Conservation (phyloP, 495 filamentous ascomycete species). For the Hyaloscypha finlandica region DNA sequence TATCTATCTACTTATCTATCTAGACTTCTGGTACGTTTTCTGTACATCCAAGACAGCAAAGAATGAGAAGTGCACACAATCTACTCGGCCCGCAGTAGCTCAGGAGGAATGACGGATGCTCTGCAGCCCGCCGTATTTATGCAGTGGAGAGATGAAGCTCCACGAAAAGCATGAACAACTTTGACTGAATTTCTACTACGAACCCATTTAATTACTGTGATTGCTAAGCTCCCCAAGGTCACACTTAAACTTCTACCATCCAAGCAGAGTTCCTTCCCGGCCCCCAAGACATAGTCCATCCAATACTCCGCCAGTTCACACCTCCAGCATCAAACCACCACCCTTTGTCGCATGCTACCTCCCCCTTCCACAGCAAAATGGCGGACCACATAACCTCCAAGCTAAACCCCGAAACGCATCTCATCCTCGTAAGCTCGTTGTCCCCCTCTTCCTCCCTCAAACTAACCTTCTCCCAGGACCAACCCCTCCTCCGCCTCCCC, state of each 20-base stretch:
- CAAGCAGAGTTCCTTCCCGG: not conserved
- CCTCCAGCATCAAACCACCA: not conserved
- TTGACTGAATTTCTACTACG: not conserved
- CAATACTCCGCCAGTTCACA: not conserved
- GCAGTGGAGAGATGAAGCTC: not conserved
- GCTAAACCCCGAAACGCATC: constrained; percentile 55
- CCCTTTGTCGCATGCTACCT: not conserved
- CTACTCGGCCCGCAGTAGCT: not conserved
- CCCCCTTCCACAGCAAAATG: constrained; percentile 20
- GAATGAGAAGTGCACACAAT: too few species aligned
- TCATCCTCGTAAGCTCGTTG: constrained; percentile 27
- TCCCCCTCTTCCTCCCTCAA: constrained; percentile 34
- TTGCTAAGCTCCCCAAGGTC: not conserved
- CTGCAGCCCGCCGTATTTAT: not conserved
- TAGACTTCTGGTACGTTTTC: too few species aligned
- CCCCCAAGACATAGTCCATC: not conserved
- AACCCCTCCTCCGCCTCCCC: constrained; percentile 90
- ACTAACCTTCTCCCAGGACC: constrained; percentile 66
- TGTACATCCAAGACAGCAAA: too few species aligned
- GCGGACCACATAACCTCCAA: constrained; percentile 44
- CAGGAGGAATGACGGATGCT: not conserved
- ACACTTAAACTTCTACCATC: not conserved
- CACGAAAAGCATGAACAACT: not conserved
- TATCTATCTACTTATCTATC: too few species aligned
- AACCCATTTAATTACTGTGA: not conserved